phyloP scores from a whole-genome alignment of 2,329 filamentous ascomycete genomes.

The Pseudogymnoascus sp. region DNA sequence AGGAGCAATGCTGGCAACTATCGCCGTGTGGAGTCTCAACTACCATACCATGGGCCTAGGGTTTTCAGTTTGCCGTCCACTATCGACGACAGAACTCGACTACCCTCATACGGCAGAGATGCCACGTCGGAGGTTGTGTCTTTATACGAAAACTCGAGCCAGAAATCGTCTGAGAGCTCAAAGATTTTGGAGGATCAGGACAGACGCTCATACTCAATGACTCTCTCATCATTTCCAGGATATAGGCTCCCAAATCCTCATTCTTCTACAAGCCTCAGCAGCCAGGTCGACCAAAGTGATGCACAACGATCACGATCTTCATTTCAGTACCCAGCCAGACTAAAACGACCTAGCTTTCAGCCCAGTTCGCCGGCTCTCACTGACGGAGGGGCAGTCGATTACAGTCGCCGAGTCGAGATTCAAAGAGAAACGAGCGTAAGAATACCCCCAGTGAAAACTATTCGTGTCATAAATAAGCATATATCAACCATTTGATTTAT shows the following conservation, averaged over 20 bases:
- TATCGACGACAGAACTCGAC: slow-evolving; percentile 36
- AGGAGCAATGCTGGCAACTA: slow-evolving; percentile 14
- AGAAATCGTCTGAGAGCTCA: slow-evolving; percentile 36
- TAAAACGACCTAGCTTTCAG: slow-evolving; percentile 43
- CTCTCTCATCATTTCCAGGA: slow-evolving; percentile 38
- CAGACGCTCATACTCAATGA: slow-evolving; percentile 47
- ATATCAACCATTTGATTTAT: not conserved
- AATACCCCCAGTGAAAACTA: not conserved
- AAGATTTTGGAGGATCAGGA: slow-evolving; percentile 37
- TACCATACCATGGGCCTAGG: slow-evolving; percentile 8
- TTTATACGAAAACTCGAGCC: slow-evolving; percentile 45
- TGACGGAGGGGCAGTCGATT: slow-evolving; percentile 26
- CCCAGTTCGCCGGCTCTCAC: slow-evolving; percentile 28
- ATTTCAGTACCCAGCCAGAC: slow-evolving; percentile 49
- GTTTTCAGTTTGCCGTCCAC: slow-evolving; percentile 26
- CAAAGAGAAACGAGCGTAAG: slow-evolving; percentile 16
- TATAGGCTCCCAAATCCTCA: slow-evolving; percentile 38
- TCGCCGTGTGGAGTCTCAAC: not conserved
- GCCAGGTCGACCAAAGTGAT: slow-evolving; percentile 34
- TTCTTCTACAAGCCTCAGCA: slow-evolving; percentile 41
- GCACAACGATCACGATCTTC: slow-evolving; percentile 49
- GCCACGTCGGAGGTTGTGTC: slow-evolving; percentile 48
- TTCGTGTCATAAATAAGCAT: not conserved
- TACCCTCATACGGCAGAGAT: slow-evolving; percentile 40
- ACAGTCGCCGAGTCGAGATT: slow-evolving; percentile 27